phyloP scores from a whole-genome alignment of 2,329 filamentous ascomycete genomes.

The Xylaria sp. region DNA sequence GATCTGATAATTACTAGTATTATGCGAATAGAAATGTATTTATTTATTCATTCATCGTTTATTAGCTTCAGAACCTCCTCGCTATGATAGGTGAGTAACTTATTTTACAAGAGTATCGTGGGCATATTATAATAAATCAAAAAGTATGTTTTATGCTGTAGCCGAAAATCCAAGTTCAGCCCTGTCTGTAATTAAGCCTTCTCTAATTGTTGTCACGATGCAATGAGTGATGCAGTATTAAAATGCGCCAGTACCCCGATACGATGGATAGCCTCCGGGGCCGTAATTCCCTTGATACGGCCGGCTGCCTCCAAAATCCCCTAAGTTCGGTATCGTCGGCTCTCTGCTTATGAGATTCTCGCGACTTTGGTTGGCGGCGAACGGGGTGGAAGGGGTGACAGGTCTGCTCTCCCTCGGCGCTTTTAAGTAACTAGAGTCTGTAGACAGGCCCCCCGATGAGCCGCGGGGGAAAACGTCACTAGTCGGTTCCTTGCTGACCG shows the following conservation, averaged over 20 bases:
- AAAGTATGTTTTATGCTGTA: background rate
- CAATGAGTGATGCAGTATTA: constrained; percentile 16
- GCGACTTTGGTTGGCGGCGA: constrained; percentile 48
- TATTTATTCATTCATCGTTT: background rate
- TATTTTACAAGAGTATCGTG: constrained; percentile 25
- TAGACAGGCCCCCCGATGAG: constrained; percentile 34
- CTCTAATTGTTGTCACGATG: background rate
- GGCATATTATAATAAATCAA: constrained; percentile 24
- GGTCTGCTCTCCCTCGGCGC: constrained; percentile 48
- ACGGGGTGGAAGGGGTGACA: constrained; percentile 51
- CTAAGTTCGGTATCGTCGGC: constrained; percentile 50
- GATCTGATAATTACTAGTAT: background rate
- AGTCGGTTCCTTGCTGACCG: constrained; percentile 46
- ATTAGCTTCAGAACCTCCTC: background rate
- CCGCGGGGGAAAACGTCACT: constrained; percentile 38
- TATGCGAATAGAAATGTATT: background rate
- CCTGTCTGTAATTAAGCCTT: constrained; percentile 3
- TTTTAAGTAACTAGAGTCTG: constrained; percentile 28
- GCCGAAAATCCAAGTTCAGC: background rate
- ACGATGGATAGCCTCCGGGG: constrained; percentile 34
- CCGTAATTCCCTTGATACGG: constrained; percentile 39
- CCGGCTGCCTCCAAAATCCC: constrained; percentile 28
- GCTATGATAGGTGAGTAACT: background rate
- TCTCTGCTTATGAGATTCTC: constrained; percentile 54
- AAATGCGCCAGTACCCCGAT: constrained; percentile 34